Evolutionary conservation across 768 basidiomycete species (phyloP).

Genomic region (Boletus patriciae): DNA sequence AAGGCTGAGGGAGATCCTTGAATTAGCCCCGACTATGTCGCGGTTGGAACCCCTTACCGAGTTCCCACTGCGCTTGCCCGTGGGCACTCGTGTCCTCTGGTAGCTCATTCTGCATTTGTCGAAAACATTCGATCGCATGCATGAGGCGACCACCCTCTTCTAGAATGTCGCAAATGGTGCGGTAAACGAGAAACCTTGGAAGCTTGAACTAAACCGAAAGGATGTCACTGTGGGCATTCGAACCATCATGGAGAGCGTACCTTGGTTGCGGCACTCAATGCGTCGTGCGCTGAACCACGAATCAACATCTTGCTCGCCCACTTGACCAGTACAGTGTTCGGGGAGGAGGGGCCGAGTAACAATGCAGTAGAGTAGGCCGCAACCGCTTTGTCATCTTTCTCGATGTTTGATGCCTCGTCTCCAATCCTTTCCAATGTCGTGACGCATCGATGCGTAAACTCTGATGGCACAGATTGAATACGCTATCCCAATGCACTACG

Average conservation of each 20-base stretch:
- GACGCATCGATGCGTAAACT: constrained; percentile 1
- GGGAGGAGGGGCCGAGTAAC: neutral
- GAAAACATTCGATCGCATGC: neutral
- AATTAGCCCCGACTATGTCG: neutral
- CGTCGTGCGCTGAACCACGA: neutral
- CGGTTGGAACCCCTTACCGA: neutral
- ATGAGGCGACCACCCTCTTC: neutral
- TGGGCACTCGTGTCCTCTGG: no score
- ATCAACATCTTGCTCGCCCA: neutral
- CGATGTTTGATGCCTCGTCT: neutral
- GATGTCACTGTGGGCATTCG: neutral
- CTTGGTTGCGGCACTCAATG: neutral
- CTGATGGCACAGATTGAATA: neutral
- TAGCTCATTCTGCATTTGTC: no score
- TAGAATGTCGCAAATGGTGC: neutral
- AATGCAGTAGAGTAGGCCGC: neutral
- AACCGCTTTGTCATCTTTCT: neutral
- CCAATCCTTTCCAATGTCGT: neutral
- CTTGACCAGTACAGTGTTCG: neutral
- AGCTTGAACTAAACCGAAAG: constrained; percentile 3
- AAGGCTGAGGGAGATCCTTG: neutral
- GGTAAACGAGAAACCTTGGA: neutral
- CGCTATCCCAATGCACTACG: accelerated
- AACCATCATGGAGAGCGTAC: neutral
- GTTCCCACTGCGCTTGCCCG: no score